A percentile compares a stretch with the other conserved stretches of the same genome.
These are phyloP conservation scores for Cichorium intybus DNA, from an alignment of 140 eudicot species.

Conservation along the genomic window DNA sequence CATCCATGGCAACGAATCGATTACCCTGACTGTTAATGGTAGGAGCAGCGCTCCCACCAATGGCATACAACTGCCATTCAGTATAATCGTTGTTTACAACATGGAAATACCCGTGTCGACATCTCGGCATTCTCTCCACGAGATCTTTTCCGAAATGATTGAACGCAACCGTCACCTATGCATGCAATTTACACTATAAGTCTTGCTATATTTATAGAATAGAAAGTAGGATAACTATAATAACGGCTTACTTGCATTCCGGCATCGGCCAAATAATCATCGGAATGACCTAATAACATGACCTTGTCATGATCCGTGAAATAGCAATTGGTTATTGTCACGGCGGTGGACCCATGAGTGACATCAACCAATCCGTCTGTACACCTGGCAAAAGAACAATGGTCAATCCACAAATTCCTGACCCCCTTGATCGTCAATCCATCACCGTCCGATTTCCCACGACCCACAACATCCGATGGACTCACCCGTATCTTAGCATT, in stretches of 20 bases:
- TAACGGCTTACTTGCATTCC: constrained; percentile 67
- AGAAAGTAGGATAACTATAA: neutral
- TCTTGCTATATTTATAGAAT: neutral
- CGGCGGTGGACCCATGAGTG: constrained; percentile 68
- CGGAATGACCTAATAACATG: constrained; percentile 74
- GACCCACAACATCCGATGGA: constrained; percentile 57
- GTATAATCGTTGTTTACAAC: constrained; percentile 82
- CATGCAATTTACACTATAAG: neutral
- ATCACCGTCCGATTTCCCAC: constrained; percentile 79
- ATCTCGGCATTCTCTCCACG: constrained; percentile 84
- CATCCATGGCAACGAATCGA: constrained; percentile 57
- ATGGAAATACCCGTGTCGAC: constrained; percentile 76
- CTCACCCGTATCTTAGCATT: constrained; percentile 59
- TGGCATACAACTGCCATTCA: constrained; percentile 79
- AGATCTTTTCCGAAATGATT: constrained; percentile 71
- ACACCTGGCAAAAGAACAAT: constrained; percentile 77
- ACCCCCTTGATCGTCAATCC: constrained; percentile 64
- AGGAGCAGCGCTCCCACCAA: constrained; percentile 89
- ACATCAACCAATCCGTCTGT: constrained; percentile 76
- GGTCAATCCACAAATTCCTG: constrained; percentile 77
- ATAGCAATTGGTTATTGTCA: constrained; percentile 68
- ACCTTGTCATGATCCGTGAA: constrained; percentile 72
- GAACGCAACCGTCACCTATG: constrained; percentile 77
- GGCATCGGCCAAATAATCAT: constrained; percentile 48
- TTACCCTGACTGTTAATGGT: constrained; percentile 89